These are phyloP conservation scores for Hygrocybe coccinea DNA, from an alignment of 768 basidiomycete species.

Conservation along the genomic window DNA sequence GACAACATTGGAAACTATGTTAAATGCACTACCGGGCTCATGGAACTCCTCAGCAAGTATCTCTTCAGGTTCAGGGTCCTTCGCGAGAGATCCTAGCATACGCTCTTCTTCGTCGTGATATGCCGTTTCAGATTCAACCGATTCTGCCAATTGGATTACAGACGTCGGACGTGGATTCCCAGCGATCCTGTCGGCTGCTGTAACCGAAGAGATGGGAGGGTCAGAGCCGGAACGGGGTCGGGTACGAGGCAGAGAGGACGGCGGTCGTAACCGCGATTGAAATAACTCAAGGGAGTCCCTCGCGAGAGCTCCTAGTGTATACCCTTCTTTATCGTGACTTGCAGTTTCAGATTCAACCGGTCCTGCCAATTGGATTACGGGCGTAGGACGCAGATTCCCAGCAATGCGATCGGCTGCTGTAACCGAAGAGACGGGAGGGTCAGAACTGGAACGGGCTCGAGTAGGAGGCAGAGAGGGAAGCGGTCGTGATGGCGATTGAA, in stretches of 20 bases:
- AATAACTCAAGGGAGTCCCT: background rate
- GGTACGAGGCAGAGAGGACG: background rate
- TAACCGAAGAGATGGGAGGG: constrained; percentile 8
- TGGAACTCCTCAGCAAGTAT: background rate
- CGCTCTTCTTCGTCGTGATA: background rate
- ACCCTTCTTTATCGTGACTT: too few species aligned
- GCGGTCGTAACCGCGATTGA: background rate
- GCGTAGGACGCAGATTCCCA: too few species aligned
- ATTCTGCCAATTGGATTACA: background rate
- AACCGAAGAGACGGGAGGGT: too few species aligned
- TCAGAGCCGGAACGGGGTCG: constrained; percentile 2
- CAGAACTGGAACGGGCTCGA: too few species aligned
- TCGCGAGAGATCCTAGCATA: background rate
- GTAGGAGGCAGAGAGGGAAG: too few species aligned
- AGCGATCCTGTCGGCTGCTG: background rate
- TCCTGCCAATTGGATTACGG: too few species aligned
- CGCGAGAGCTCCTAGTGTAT: too few species aligned
- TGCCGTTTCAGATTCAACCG: constrained; percentile 2
- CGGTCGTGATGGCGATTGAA: too few species aligned
- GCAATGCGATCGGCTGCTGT: too few species aligned
- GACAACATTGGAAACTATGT: background rate
- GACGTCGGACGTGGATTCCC: background rate
- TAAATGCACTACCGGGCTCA: background rate
- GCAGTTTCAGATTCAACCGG: too few species aligned
- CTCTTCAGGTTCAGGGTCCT: background rate